Percentiles rank a stretch among this genome's conserved stretches.
These are phyloP conservation scores for Solanum medicagineum DNA, from an alignment of 257 asterid genomes.

Conservation along the genomic window DNA sequence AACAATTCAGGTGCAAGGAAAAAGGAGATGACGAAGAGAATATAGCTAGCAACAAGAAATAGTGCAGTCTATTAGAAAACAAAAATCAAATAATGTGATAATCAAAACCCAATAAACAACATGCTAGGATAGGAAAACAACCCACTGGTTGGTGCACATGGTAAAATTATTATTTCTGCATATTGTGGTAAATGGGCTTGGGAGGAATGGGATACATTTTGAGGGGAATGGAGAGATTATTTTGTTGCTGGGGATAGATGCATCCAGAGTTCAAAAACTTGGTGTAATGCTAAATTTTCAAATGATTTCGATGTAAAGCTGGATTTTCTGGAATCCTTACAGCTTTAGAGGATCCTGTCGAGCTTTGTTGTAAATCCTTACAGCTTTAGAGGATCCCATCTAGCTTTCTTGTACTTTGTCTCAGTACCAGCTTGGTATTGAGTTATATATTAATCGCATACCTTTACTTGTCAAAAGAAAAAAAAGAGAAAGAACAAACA, in stretches of 20 bases:
- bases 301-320: background rate
- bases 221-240: background rate
- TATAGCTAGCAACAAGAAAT: too few species aligned
- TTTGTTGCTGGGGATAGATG: background rate
- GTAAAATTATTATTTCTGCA: background rate
- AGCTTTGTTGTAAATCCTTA: background rate
- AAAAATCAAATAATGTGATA: too few species aligned
- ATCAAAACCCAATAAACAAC: too few species aligned
- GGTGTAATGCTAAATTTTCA: background rate
- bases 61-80: too few species aligned
- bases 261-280: background rate
- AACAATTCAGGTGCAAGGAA: too few species aligned
- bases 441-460: background rate
- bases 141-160: background rate
- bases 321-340: background rate
- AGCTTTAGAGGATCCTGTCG: background rate
- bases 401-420: background rate
- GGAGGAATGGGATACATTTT: background rate
- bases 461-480: background rate
- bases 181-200: background rate
- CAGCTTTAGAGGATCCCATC: background rate
- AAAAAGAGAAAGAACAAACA: background rate
- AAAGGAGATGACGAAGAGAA: too few species aligned
- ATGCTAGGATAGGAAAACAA: too few species aligned
- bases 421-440: background rate